phyloP scores from a whole-genome alignment of 2,329 filamentous ascomycete species.

The Aureobasidium namibiae region DNA sequence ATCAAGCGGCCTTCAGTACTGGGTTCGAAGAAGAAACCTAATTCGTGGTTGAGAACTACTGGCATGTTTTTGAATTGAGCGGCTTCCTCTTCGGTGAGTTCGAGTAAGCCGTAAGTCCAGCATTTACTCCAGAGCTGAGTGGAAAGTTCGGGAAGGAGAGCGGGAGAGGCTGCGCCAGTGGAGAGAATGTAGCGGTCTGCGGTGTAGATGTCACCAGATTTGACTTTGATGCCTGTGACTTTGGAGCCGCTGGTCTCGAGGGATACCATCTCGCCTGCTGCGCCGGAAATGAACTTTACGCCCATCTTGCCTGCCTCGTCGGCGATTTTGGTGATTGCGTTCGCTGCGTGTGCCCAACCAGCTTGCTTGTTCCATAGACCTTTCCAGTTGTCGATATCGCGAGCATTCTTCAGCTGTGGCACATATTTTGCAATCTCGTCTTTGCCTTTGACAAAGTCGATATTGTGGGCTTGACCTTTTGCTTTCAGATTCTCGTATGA shows the following conservation, averaged over 20 bases:
- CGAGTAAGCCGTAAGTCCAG: conserved; percentile 47
- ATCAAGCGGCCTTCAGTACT: conserved; percentile 38
- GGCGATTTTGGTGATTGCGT: conserved; percentile 39
- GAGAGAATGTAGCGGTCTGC: conserved; percentile 42
- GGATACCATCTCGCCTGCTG: conserved; percentile 30
- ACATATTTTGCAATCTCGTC: conserved; percentile 15
- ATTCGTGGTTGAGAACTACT: conserved; percentile 41
- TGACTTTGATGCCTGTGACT: conserved; percentile 36
- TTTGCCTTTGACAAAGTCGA: conserved; percentile 27
- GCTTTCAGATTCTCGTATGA: conserved; percentile 32
- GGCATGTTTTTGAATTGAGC: conserved; percentile 40
- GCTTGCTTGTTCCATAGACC: conserved; percentile 39
- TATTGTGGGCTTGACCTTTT: conserved; percentile 33
- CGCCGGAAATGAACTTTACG: conserved; percentile 39
- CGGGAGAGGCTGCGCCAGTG: conserved; percentile 41
- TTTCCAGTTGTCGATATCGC: conserved; percentile 42
- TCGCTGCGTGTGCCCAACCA: conserved; percentile 48
- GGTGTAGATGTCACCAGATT: conserved; percentile 32
- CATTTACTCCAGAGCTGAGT: conserved; percentile 44
- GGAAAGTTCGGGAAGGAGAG: conserved; percentile 41
- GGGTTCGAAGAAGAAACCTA: conserved; percentile 45
- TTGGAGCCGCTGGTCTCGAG: conserved; percentile 31
- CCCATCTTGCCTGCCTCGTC: conserved; percentile 40
- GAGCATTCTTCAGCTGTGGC: conserved; percentile 38
- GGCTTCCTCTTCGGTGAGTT: conserved; percentile 39